A percentile compares a stretch with the other conserved stretches of the same genome.
phyloP scores from a whole-genome alignment of 345 rosid species.

The Syzygium jambos region DNA sequence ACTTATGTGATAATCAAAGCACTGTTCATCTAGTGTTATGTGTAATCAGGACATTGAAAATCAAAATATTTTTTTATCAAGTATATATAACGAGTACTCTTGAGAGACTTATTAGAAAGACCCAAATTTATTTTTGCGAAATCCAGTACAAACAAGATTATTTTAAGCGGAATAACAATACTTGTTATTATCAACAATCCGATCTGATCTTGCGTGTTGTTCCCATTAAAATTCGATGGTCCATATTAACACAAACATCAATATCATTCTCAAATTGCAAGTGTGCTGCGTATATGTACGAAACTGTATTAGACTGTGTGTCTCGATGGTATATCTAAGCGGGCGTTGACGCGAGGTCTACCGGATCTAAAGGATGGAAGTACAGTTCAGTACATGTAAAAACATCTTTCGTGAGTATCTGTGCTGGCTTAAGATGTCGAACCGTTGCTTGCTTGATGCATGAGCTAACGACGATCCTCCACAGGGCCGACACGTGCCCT shows the following conservation, averaged over 20 bases:
- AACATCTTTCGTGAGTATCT: neutral
- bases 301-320: neutral
- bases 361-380: neutral
- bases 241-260: neutral
- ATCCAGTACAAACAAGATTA: neutral
- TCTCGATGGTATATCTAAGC: neutral
- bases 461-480: neutral
- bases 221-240: too few species aligned
- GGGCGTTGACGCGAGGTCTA: neutral
- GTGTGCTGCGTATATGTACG: neutral
- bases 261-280: neutral
- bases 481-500: slow-evolving; percentile 38
- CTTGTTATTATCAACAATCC: too few species aligned
- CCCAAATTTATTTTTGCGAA: too few species aligned
- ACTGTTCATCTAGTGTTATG: neutral
- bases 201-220: too few species aligned
- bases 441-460: neutral
- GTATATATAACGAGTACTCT: neutral
- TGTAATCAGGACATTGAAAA: neutral
- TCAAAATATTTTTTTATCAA: rapidly evolving
- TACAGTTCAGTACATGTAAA: neutral
- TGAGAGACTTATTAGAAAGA: too few species aligned
- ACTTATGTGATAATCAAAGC: neutral
- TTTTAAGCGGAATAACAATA: neutral
- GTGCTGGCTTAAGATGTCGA: neutral